Evolutionary conservation across 768 basidiomycete genomes (phyloP), one percentile per base, ranked within the genome.

Genomic region (Mrakia blollopis): DNA sequence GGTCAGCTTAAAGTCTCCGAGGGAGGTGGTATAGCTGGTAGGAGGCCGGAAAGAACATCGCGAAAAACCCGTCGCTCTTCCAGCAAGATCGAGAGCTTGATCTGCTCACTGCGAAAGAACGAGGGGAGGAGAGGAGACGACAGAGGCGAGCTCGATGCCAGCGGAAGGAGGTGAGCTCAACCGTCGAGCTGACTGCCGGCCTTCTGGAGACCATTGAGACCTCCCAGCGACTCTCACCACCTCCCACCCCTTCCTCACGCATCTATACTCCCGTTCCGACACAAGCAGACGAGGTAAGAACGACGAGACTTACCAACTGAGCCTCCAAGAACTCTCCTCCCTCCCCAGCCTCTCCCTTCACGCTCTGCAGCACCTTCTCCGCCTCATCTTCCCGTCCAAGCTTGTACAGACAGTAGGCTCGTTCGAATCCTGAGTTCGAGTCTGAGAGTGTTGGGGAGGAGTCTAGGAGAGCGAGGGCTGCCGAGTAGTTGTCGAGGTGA

Each of bases 401-500:
- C 41, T 94, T 89, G 83, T 97, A 96, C 73, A 94, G 83, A 41
- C 91, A 88, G 81, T 97, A 97, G 3, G 91, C 90, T 74, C 87
- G 86, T 84, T 94, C 92, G 50, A 82, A 93, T 1, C n/a, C 30
- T 30, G 61, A 14, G 32, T 39, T 3, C 90, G 14, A 85, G 84
- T 79, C 84, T 83, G 62, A 65, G 57, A 2, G 41, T 0, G 39
- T 41, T 41, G 76, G 61, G 8, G 50, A 37, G 2, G 72, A 70
- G 81, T 86, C 86, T 79, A 91, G 86, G 61, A 94, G 84, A 3
- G 85, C 83, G 13, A 96, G 85, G 5, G 94, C 93, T 18, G 86
- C 81, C 8, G 86, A 83, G 81, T 94, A 93, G 77, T 90, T 90
- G 82, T 95, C 94, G 1, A 90, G 92, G 80, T 96, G 93, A 68